Evolutionary conservation across 441 rosid species (phyloP).

Genomic region (Geranium incanum): DNA sequence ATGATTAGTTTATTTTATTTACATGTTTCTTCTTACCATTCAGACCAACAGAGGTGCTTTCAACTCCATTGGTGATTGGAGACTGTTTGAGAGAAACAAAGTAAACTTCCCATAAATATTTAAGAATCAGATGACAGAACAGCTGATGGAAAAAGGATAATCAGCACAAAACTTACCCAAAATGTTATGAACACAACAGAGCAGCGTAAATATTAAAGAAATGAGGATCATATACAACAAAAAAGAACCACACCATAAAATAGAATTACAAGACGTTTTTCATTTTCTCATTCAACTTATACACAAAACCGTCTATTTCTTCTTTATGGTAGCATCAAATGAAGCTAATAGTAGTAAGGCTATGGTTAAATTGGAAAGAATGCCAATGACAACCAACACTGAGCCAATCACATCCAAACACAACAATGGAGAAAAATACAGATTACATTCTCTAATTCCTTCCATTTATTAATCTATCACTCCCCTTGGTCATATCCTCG

Average conservation of each 20-base stretch:
- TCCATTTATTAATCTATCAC: neutral
- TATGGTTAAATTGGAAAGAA: too few species aligned
- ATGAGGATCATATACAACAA: neutral
- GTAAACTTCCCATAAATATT: too few species aligned
- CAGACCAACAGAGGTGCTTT: too few species aligned
- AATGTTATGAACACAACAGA: conserved; percentile 2
- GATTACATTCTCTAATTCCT: neutral
- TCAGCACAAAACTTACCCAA: neutral
- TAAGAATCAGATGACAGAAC: too few species aligned
- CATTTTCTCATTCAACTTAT: conserved; percentile 30
- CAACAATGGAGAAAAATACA: neutral
- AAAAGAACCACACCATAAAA: neutral
- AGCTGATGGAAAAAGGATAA: neutral
- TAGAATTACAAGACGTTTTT: conserved; percentile 14
- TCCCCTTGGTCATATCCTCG: too few species aligned
- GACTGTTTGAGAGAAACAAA: neutral
- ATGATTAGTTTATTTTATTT: too few species aligned
- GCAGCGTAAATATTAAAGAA: conserved; percentile 3
- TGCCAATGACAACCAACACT: neutral
- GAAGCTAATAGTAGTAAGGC: conserved; percentile 19
- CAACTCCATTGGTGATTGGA: too few species aligned
- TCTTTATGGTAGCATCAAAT: conserved; percentile 42
- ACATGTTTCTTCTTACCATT: too few species aligned
- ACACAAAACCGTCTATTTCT: conserved; percentile 40
- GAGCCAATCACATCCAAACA: neutral